Conservation (phyloP, 495 filamentous ascomycete genomes). For the Trichoderma gamsii region DNA sequence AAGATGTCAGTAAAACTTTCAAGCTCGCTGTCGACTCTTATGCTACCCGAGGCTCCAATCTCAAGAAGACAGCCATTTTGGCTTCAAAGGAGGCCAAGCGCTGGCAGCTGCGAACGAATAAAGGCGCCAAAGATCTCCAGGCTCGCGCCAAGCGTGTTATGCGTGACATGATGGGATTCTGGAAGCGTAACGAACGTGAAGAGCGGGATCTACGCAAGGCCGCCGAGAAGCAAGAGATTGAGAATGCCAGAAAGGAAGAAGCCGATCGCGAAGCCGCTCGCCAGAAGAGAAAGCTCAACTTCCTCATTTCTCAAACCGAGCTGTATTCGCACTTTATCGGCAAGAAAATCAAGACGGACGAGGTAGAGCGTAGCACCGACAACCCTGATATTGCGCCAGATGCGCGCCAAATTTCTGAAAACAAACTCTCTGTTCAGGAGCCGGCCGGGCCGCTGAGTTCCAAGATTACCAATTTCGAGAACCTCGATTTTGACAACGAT, state of each 20-base stretch:
- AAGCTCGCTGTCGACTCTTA: conserved; percentile 78
- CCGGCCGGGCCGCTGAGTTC: conserved; percentile 49
- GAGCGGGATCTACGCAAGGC: conserved; percentile 90
- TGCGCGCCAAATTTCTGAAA: conserved; percentile 38
- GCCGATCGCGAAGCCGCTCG: conserved; percentile 94
- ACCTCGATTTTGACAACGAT: conserved; percentile 91
- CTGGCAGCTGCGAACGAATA: conserved; percentile 97
- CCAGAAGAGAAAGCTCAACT: conserved; percentile 97
- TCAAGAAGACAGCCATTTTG: conserved; percentile 94
- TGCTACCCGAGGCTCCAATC: conserved; percentile 78
- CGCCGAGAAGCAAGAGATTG: conserved; percentile 92
- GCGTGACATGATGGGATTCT: conserved; percentile 99
- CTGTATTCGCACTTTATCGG: conserved; percentile 99
- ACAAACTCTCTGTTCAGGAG: conserved; percentile 50
- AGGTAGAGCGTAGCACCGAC: conserved; percentile 82
- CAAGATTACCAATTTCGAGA: conserved; percentile 88
- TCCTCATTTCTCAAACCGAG: conserved; percentile 98
- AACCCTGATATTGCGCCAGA: conserved; percentile 58
- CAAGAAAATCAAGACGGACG: conserved; percentile 95
- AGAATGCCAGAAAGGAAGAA: conserved; percentile 93
- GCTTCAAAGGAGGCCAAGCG: conserved; percentile 94
- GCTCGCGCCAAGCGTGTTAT: conserved; percentile 95
- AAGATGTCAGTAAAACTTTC: conserved; percentile 87
- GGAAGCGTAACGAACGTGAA: conserved; percentile 97
- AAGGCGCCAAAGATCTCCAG: conserved; percentile 95